A percentile compares a stretch with the other conserved stretches of the same genome.
phyloP scores from a whole-genome alignment of 495 filamentous ascomycete species.

The Pseudotulostoma volvatum region DNA sequence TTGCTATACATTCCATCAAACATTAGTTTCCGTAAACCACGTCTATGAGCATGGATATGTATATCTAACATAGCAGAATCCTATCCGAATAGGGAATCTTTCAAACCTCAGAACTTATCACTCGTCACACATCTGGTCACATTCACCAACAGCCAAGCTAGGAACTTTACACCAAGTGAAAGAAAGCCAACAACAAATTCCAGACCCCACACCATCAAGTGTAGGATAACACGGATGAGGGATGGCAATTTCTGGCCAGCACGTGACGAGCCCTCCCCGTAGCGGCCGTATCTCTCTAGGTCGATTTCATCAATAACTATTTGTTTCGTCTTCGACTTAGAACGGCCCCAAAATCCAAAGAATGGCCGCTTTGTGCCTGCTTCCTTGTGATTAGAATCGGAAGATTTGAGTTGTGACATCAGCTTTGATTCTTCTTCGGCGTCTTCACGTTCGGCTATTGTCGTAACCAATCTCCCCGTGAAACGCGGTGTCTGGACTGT shows the following conservation, averaged over 20 bases:
- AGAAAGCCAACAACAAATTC: conserved; percentile 21
- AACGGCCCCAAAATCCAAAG: neutral
- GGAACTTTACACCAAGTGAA: conserved; percentile 19
- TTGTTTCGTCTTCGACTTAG: conserved; percentile 10
- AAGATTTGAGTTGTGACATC: conserved; percentile 17
- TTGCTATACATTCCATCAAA: too few species aligned
- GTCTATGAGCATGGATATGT: too few species aligned
- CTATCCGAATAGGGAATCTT: neutral
- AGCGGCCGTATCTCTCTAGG: conserved; percentile 29
- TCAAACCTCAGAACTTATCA: conserved; percentile 19
- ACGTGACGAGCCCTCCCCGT: conserved; percentile 17
- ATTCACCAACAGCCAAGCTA: conserved; percentile 27
- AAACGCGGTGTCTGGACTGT: conserved; percentile 6
- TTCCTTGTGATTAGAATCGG: conserved; percentile 3
- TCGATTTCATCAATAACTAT: conserved; percentile 28
- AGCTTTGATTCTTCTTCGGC: conserved; percentile 18
- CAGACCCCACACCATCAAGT: conserved; percentile 23
- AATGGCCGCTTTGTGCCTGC: neutral
- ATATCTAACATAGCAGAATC: too few species aligned
- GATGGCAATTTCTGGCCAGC: conserved; percentile 26
- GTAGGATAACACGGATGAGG: conserved; percentile 17
- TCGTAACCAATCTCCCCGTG: conserved; percentile 20
- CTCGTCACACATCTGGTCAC: conserved; percentile 24
- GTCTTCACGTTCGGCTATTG: conserved; percentile 28
- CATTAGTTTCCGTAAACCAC: too few species aligned